Evolutionary conservation across 202 grass and related monocot genomes (phyloP), one percentile per base, ranked within the genome.

Genomic region (Brachypodium distachyon): DNA sequence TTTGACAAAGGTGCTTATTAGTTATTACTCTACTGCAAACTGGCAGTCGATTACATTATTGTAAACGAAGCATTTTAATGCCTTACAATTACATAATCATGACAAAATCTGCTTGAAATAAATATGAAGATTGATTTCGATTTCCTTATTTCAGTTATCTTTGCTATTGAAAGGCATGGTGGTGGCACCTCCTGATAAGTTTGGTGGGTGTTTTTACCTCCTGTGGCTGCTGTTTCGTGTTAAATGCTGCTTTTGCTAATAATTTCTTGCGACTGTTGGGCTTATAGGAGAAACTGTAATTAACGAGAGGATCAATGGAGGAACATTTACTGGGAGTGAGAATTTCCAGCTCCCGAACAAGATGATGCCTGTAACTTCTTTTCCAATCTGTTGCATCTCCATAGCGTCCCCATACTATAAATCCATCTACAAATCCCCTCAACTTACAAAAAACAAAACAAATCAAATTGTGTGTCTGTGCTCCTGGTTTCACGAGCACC

Each of bases 81-180:
- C 28, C n/a, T 18, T 57, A 47, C 11, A 63, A 56, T 40, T 14
- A 38, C 70, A 52, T 1, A 39, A 49, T 63, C 46, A 56, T 57
- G 31, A 63, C 17, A 31, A 73, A 85, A 79, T n/a, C 7, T 67
- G 68, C 18, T 74, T 58, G 16, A 59, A 64, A 66, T 55, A 65
- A 64, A 82, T 40, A 25, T 68, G 34, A 71, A 67, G 17, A 77
- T 55, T 43, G 68, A 51, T 50, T 9, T 53, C 0, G 39, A 70
- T 50, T 59, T 57, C 79, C 34, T 56, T 70, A 28, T 83, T 87
- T 73, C 94, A 97, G 94, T 78, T 93, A 78, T 97, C 86, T 79
- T 97, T 93, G 94, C 79, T 97, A 75, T 82, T 97, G 77, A 97
- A 97, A 91, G 90, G 94, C 70, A 93, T 92, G 78, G 90, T 97